phyloP scores from a whole-genome alignment of 495 filamentous ascomycete genomes.

The Penicillium canescens region DNA sequence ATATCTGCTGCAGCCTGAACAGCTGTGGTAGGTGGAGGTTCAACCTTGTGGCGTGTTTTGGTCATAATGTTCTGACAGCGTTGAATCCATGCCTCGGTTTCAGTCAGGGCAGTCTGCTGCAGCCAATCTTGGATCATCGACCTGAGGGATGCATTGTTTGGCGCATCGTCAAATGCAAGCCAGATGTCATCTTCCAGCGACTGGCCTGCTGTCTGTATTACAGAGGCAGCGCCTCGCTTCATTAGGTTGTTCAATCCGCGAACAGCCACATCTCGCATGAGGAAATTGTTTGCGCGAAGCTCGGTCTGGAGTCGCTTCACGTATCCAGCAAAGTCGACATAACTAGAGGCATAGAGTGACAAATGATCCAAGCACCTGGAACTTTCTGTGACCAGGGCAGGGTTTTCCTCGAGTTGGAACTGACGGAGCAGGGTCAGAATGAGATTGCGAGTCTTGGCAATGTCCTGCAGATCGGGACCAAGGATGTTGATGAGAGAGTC shows the following conservation, averaged over 20 bases:
- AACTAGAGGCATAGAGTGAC: conserved; percentile 84
- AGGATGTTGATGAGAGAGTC: conserved; percentile 95
- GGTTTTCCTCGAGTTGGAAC: conserved; percentile 76
- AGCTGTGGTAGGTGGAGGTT: conserved; percentile 44
- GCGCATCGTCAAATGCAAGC: conserved; percentile 76
- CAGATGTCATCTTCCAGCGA: conserved; percentile 90
- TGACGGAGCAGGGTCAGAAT: conserved; percentile 84
- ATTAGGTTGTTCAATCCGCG: conserved; percentile 92
- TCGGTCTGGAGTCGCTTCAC: conserved; percentile 79
- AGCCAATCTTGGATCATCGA: conserved; percentile 91
- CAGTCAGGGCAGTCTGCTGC: conserved; percentile 75
- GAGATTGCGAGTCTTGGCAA: conserved; percentile 85
- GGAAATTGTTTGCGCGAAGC: conserved; percentile 62
- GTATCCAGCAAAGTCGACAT: conserved; percentile 80
- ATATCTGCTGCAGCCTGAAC: conserved; percentile 66
- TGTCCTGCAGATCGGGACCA: conserved; percentile 92
- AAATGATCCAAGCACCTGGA: conserved; percentile 87
- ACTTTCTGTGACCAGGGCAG: conserved; percentile 72
- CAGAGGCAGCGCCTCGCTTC: conserved; percentile 82
- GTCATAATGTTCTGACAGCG: conserved; percentile 87
- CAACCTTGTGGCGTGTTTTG: conserved; percentile 68
- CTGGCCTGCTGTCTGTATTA: conserved; percentile 69
- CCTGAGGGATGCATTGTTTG: conserved; percentile 71
- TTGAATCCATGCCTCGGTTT: conserved; percentile 80
- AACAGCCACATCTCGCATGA: conserved; percentile 76